Evolutionary conservation across 2,329 filamentous ascomycete species (phyloP), one percentile per base, ranked within the genome.

Genomic region (Basipetospora chlamydospora): DNA sequence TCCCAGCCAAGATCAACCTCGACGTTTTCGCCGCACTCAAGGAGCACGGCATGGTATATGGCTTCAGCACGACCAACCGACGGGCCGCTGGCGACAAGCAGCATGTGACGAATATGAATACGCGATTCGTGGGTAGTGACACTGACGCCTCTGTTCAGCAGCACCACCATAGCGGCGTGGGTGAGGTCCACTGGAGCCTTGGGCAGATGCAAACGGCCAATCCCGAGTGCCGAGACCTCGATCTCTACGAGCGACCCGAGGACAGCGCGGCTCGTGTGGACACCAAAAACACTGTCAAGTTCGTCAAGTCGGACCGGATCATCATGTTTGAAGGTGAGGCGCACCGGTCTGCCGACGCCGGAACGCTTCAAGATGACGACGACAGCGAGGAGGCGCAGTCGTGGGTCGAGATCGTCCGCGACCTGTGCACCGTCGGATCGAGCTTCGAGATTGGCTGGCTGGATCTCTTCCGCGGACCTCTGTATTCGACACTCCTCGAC

Each of bases 1-100:
- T 71, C 44, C 63, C 60, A 39, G 70, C 68, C 41, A 56, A 70
- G 42, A 71, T 92, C 43, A 75, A 85, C 51, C 90, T 92, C 50
- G 85, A 92, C 49, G 73, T 90, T 21, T 92, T 92, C 61, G 73
- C 76, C 32, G 87, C 78, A 61, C 88, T 92, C 82, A 67, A 75
- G 43, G 83, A 92, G 49, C 74, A 83, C 53, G 77, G 85, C 51
- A 80, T 88, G 52, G 81, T 76, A 9, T 90, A 90, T 50, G 84
- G 70, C 10, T 73, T 72, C 49, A 73, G 66, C 41, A 64, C 66
- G 5, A 33, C 28, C n/a, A 20, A 22, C 6, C 12, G 17, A 18
- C 5, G n/a, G n/a, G 35, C 13, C 13, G 16, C 15, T 18, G 26
- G 26, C 16, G 26, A 17, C 22, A 8, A 18, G n/a, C n/a, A n/a